These are phyloP conservation scores for Triangularia verruculosa DNA, from an alignment of 2,329 filamentous ascomycete species.

Conservation along the genomic window DNA sequence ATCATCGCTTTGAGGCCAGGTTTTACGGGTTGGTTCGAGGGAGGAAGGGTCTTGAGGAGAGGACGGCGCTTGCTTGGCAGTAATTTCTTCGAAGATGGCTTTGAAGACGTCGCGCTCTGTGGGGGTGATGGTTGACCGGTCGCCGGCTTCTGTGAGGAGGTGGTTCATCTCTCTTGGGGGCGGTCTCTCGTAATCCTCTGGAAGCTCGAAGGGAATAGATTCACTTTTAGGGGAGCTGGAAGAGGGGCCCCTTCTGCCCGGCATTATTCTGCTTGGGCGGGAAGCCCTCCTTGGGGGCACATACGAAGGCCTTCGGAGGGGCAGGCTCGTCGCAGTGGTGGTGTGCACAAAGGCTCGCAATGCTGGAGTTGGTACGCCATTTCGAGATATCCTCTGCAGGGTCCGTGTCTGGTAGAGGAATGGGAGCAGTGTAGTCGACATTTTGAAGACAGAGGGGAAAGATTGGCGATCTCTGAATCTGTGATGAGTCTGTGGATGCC, in stretches of 20 bases:
- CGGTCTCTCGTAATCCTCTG: slow-evolving; percentile 34
- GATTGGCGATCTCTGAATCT: background rate
- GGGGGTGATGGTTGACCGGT: slow-evolving; percentile 54
- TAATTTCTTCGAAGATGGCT: slow-evolving; percentile 58
- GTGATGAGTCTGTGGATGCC: background rate
- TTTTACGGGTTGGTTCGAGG: background rate
- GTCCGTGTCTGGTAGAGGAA: slow-evolving; percentile 74
- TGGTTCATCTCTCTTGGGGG: slow-evolving; percentile 13
- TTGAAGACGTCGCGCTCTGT: slow-evolving; percentile 49
- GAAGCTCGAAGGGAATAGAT: slow-evolving; percentile 53
- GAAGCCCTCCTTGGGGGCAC: background rate
- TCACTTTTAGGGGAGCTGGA: slow-evolving; percentile 20
- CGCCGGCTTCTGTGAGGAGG: slow-evolving; percentile 18
- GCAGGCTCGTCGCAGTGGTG: background rate
- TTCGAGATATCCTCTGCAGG: slow-evolving; percentile 41
- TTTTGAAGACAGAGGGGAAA: slow-evolving; percentile 27
- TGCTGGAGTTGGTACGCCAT: slow-evolving; percentile 25
- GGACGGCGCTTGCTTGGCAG: slow-evolving; percentile 31
- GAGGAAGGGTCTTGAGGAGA: slow-evolving; percentile 17
- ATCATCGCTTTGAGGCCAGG: background rate
- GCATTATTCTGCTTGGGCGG: background rate
- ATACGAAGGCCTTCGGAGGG: background rate
- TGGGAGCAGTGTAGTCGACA: slow-evolving; percentile 54
- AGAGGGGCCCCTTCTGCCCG: background rate
- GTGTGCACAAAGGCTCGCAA: slow-evolving; percentile 28